Conservation (phyloP, 495 filamentous ascomycete species). For the Penicillium salamii region DNA sequence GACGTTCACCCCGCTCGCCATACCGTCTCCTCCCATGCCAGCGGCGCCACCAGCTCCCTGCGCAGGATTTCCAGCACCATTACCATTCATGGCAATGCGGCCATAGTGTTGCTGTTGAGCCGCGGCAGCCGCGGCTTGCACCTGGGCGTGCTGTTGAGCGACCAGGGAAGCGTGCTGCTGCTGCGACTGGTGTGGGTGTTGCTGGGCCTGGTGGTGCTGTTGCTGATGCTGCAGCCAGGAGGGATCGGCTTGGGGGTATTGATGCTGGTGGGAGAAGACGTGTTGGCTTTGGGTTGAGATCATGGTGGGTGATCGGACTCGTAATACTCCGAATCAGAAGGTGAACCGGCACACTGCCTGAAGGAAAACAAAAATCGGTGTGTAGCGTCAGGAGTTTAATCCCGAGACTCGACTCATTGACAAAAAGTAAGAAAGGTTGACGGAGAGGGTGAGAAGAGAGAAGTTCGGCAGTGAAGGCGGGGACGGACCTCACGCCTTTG, state of each 20-base stretch:
- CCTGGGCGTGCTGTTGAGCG: constrained; percentile 57
- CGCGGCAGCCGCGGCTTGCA: constrained; percentile 59
- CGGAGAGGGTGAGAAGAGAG: constrained; percentile 17
- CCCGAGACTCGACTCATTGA: constrained; percentile 25
- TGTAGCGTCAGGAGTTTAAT: constrained; percentile 23
- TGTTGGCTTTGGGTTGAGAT: constrained; percentile 54
- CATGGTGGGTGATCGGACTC: constrained; percentile 43
- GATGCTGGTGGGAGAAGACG: constrained; percentile 77
- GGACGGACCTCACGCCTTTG: constrained; percentile 17
- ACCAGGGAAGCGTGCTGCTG: constrained; percentile 47
- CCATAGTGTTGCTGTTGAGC: constrained; percentile 80
- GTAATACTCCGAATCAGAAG: constrained; percentile 35
- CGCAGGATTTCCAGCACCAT: constrained; percentile 35
- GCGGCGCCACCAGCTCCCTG: constrained; percentile 39
- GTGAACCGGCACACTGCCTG: constrained; percentile 17
- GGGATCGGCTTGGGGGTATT: constrained; percentile 72
- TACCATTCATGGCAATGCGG: constrained; percentile 65
- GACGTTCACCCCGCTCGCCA: constrained; percentile 44
- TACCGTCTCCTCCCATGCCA: constrained; percentile 51
- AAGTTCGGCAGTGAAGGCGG: constrained; percentile 13
- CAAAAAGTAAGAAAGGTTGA: constrained; percentile 14
- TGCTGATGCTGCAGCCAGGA: constrained; percentile 73
- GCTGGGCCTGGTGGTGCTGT: constrained; percentile 66
- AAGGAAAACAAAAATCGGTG: constrained; percentile 6
- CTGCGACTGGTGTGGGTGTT: constrained; percentile 46